Evolutionary conservation across 179 eudicot species (phyloP), one percentile per base, ranked within the genome.

Genomic region (Gypsophila paniculata): DNA sequence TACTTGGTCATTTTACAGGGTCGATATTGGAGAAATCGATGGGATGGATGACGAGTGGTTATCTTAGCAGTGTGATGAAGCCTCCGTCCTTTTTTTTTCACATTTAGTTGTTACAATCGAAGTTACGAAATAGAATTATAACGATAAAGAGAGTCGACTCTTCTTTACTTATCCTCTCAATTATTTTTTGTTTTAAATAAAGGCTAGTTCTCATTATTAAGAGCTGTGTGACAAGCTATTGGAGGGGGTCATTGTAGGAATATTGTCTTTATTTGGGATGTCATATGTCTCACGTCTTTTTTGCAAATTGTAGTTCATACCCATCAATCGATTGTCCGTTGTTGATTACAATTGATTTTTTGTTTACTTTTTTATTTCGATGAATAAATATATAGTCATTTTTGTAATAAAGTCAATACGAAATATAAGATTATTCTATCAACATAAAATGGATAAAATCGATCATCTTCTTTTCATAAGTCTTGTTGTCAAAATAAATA

Each of bases 11-110:
- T 68, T 4, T 34, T 69, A 82, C 86, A 90, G 96, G 84, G 80
- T 90, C 89, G 90, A 89, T 71, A 89, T 89, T 21, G 95, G 80
- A 66, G 93, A 90, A 65, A 83, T 86, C 71, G 96, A 90, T 80
- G 96, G 87, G 75, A 78, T 90, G 87, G 89, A 90, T 46, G 88
- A 73, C 61, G 88, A 81, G 63, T 85, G 90, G 88, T 54, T 85
- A 59, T 76, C 82, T 17, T 76, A 76, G 60, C 76, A 75, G 23
- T 19, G 18, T 13, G 4, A 22, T 5, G 4, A 54, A 59, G 57
- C 67, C 67, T 38, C 11, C 46, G 46, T 42, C 6, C 6, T 6
- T 42, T 63, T 55, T 70, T 52, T 74, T 60, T 3, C 63, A 61
- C 74, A 61, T 61, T 53, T 14, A 68, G 17, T 36, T 66, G 10